Evolutionary conservation across 1,284 basidiomycete genomes (phyloP), one percentile per base, ranked within the genome.

Genomic region (Heterobasidion occidentale): DNA sequence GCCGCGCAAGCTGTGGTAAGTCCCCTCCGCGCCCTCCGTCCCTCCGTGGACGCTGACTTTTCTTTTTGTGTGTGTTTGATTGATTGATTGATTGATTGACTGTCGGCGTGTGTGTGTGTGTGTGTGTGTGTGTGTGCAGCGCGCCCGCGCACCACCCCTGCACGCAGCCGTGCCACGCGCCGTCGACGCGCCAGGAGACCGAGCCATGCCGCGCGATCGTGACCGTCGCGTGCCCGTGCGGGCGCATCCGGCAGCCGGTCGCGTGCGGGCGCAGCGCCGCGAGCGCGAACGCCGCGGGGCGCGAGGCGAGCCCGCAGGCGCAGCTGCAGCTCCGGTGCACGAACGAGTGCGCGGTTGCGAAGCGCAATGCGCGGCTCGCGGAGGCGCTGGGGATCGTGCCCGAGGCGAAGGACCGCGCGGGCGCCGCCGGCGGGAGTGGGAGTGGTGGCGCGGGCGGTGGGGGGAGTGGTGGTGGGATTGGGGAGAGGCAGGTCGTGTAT

Each of bases 351-450:
- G 75, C 75, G 20, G 76, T 92, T 36, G 89, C 87, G 50, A 90
- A 94, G 68, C 81, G 94, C 9, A 96, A 95, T 63, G 89, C 87
- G 0, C 75, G 84, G 36, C 72, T 98, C 8, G 94, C 94, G 1
- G 91, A 94, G 48, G 94, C 94, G 0, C 71, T 98, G 7, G 92
- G 92, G 0, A 94, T 97, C 65, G 83, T 70, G 52, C 65, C 76
- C 1, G 79, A 80, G 33, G 69, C 60, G 60, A 74, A 69, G 57
- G 58, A 70, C 56, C 53, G 55, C 36, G 56, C 69, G 36, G 27
- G 27, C 2, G 27, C 19, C 19, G n/a, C 20, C 20, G 20, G 20
- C 20, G 27, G 27, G 1, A 3, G 27, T 27, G 27, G 27, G 27
- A 5, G 1, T 2, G 27, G 27, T 0, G 27, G 27, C 2, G 19